Base-by-base conservation (phyloP, 2,329 filamentous ascomycete species). In the Sporothrix protearum region DNA sequence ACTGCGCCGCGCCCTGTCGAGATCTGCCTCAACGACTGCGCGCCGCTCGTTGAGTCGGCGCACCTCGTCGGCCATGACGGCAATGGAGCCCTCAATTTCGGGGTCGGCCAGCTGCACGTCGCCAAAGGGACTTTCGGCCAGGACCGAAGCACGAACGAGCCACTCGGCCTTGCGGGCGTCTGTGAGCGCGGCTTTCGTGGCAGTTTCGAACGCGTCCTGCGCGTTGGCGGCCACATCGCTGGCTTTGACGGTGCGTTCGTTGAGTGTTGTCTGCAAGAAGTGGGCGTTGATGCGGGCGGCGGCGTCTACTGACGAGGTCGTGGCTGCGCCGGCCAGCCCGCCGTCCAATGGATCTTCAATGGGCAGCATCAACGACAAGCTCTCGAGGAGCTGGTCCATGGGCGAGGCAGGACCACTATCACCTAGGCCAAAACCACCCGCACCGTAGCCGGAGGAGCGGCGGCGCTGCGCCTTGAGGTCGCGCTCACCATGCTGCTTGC, bases 21-120 rank as follows among this genome's bases (percentile, higher is more conserved):
- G 74, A 69, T 80, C 77, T 16, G 72, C 71, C 49, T 84, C 80
- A 0, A 83, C 77, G 14, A 74, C 76, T 1, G 78, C 78, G 30
- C 87, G 74, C 68, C 80, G 81, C 36, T 78, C 78, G 61, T 77
- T 78, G 0, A 83, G 77, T 71, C 80, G 80, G 1, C 79, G 79
- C 61, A 85, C 79, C 77, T 86, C 85, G 67, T 83, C 80, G 0
- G 77, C 77, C 69, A 87, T 75, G 12, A 86, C 80, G 0, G 78
- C 77, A n/a, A 89, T 83, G 1, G 83, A 84, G 2, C 78, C 80
- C 71, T 87, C 84, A 49, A 87, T 83, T 36, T 87, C 85, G 0
- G 84, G 81, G 74, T 89, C 87, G 6, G 83, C 78, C 6, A 89
- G 81, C 55, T 80, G 80, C 4, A 87, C 81, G n/a, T 81, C 77